Conservation (phyloP, 805 yeast species). For the Candida schatavii region DNA sequence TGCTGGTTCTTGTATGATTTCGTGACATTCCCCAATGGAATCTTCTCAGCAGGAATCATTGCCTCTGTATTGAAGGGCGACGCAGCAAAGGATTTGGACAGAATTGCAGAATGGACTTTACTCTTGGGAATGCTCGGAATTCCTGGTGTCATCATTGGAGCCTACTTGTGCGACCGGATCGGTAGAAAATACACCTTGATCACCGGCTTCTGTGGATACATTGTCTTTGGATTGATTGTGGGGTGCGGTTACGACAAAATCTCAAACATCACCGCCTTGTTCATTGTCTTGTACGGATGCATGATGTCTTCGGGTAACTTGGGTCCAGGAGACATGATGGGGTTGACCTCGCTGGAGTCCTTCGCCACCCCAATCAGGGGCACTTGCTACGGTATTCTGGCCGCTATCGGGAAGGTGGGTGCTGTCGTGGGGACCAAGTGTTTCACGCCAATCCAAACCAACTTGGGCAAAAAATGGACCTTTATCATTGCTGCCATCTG, state of each 20-base stretch:
- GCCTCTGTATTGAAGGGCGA: conserved; percentile 41
- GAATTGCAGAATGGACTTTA: conserved; percentile 71
- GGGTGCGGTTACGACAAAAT: conserved; percentile 62
- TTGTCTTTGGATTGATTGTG: conserved; percentile 68
- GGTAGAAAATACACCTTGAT: conserved; percentile 74
- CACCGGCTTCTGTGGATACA: conserved; percentile 67
- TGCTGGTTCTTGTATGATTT: conserved; percentile 83
- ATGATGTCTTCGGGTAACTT: conserved; percentile 69
- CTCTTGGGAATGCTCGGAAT: conserved; percentile 61
- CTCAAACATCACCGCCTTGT: conserved; percentile 55
- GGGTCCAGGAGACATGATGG: conserved; percentile 79
- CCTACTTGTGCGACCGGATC: conserved; percentile 56
- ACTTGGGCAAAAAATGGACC: conserved; percentile 71
- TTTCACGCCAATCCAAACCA: conserved; percentile 62
- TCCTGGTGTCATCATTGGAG: conserved; percentile 75
- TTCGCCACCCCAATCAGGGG: conserved; percentile 80
- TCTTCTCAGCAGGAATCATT: conserved; percentile 60
- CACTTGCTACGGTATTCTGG: conserved; percentile 69
- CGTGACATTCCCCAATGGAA: conserved; percentile 77
- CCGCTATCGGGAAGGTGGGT: conserved; percentile 81
- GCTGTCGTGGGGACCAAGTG: conserved; percentile 80
- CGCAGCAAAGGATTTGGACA: conserved; percentile 42
- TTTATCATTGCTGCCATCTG: conserved; percentile 76
- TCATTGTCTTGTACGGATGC: conserved; percentile 69
- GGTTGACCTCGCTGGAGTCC: conserved; percentile 56